Percentiles rank a stretch among this genome's conserved stretches.
Conservation (phyloP, 1,284 basidiomycete species). For the Xanthoconium separans region DNA sequence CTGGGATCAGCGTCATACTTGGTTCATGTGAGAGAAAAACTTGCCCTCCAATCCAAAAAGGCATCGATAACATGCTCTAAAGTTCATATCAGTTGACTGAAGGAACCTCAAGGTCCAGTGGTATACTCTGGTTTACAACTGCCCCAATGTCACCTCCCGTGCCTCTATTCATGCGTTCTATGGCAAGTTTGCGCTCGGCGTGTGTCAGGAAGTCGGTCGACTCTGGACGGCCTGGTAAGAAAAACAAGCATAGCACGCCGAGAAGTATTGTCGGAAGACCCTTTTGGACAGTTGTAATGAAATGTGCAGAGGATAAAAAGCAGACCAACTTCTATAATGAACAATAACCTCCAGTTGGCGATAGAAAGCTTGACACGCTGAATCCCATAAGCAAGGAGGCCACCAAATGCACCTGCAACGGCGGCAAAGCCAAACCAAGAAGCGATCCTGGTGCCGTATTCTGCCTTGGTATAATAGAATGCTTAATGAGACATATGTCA, state of each 20-base stretch:
- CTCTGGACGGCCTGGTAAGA: conserved; percentile 79
- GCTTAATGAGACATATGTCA: conserved; percentile 39
- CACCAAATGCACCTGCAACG: conserved; percentile 76
- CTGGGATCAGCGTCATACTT: not conserved
- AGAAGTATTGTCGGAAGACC: conserved; percentile 69
- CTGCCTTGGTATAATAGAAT: conserved; percentile 72
- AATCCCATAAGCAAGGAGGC: conserved; percentile 71
- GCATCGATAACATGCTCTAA: conserved; percentile 62
- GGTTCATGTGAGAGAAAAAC: conserved; percentile 17
- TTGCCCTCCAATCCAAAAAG: conserved; percentile 70
- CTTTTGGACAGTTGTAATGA: conserved; percentile 28
- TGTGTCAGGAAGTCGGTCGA: conserved; percentile 69
- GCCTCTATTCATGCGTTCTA: conserved; percentile 73
- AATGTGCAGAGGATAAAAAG: not conserved
- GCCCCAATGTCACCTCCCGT: conserved; percentile 66
- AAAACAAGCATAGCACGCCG: conserved; percentile 60
- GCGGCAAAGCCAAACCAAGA: conserved; percentile 81
- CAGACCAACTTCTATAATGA: conserved; percentile 66
- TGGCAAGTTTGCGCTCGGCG: conserved; percentile 68
- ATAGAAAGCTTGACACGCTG: conserved; percentile 53
- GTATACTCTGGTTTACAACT: conserved; percentile 61
- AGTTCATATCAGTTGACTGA: not conserved
- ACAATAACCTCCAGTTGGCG: conserved; percentile 66
- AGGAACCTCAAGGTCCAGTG: not conserved
- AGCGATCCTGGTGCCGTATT: conserved; percentile 71